Evolutionary conservation across 176 grass and related monocot genomes (phyloP).

Genomic region (Aegilops sharonensis): DNA sequence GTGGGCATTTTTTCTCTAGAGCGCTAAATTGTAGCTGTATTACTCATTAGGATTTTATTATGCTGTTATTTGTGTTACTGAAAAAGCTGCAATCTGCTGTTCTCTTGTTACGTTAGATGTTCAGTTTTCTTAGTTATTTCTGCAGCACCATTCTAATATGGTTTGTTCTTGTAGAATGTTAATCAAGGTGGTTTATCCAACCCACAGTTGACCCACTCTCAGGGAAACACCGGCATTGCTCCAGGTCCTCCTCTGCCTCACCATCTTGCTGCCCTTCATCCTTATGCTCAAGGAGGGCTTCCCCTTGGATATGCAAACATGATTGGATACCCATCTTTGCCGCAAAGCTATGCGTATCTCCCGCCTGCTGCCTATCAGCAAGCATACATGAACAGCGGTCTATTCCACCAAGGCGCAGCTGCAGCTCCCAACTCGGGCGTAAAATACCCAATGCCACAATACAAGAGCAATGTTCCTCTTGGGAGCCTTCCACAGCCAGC

Average conservation of each 20-base stretch:
- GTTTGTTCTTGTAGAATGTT: constrained; percentile 44
- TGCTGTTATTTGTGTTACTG: not conserved
- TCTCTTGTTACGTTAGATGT: no score
- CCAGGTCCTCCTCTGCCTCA: constrained; percentile 61
- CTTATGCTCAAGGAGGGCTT: constrained; percentile 69
- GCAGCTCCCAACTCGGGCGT: constrained; percentile 49
- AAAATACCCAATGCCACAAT: constrained; percentile 72
- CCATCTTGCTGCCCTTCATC: constrained; percentile 63
- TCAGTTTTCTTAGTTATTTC: no score
- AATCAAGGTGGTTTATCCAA: constrained; percentile 57
- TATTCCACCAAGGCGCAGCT: constrained; percentile 64
- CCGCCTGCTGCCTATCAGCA: constrained; percentile 65
- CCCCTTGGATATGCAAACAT: constrained; percentile 65
- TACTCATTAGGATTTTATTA: not conserved
- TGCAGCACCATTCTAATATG: not conserved
- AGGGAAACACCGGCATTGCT: constrained; percentile 45
- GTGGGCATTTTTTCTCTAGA: not conserved
- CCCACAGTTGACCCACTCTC: constrained; percentile 47
- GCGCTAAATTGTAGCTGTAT: not conserved
- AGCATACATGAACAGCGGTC: constrained; percentile 48
- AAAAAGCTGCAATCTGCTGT: not conserved
- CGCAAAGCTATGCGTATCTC: constrained; percentile 68
- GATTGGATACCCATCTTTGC: constrained; percentile 74
- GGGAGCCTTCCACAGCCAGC: constrained; percentile 59
- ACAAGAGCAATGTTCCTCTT: constrained; percentile 63